Percentiles rank a stretch among this genome's conserved stretches.
Conservation (phyloP, 2,329 filamentous ascomycete genomes). For the Cordyceps cicadae region DNA sequence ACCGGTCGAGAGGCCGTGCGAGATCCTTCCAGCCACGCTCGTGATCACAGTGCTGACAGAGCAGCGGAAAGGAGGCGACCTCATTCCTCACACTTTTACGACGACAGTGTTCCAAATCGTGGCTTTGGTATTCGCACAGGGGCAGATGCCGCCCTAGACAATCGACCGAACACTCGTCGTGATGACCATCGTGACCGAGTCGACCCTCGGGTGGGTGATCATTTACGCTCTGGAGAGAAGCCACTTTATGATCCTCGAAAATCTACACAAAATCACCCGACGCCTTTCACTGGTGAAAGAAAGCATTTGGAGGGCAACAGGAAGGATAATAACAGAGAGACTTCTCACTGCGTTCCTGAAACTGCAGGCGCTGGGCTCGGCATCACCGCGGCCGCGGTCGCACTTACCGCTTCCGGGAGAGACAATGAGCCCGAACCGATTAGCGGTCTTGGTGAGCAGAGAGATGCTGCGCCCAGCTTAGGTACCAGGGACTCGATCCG, state of each 20-base stretch:
- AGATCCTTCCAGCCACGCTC: conserved; percentile 30
- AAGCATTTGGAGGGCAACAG: not conserved
- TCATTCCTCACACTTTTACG: conserved; percentile 31
- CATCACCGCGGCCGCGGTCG: conserved; percentile 40
- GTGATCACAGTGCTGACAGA: conserved; percentile 24
- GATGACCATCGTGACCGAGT: conserved; percentile 34
- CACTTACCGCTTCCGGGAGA: conserved; percentile 26
- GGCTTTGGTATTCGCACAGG: conserved; percentile 46
- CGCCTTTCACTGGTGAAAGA: not conserved
- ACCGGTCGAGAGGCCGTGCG: conserved; percentile 41
- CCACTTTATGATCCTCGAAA: conserved; percentile 19
- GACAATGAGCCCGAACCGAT: conserved; percentile 21
- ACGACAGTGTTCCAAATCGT: conserved; percentile 37
- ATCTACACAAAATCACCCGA: not conserved
- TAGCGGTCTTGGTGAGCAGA: not conserved
- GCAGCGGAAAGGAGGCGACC: conserved; percentile 21
- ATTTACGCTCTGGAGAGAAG: not conserved
- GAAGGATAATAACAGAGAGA: not conserved
- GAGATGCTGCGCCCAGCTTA: not conserved
- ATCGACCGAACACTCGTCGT: not conserved
- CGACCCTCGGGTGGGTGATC: conserved; percentile 23
- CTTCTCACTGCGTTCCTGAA: conserved; percentile 26
- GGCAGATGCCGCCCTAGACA: conserved; percentile 19
- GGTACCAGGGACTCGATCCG: not conserved
- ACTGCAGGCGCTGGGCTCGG: conserved; percentile 41